Percentiles rank a stretch among this genome's conserved stretches.
phyloP scores from a whole-genome alignment of 352 stramenopile species.

The Phytophthora aleatoria region DNA sequence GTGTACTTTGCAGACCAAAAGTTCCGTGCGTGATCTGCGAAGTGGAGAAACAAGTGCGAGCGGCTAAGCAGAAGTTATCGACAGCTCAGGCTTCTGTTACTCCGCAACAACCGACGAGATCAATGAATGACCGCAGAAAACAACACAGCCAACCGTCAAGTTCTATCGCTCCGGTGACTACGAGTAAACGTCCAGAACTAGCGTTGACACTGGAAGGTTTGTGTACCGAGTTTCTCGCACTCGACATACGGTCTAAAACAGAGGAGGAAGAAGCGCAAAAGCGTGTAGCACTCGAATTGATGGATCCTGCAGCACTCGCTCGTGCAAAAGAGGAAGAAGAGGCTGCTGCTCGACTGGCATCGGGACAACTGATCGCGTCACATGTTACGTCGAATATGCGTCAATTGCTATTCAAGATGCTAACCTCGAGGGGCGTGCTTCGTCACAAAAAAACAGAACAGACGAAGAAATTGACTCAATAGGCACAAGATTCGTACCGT shows the following conservation, averaged over 20 bases:
- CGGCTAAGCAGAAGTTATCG: slow-evolving; percentile 12
- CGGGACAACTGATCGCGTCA: neutral
- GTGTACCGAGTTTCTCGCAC: slow-evolving; percentile 34
- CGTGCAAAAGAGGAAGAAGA: slow-evolving; percentile 41
- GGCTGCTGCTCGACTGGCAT: slow-evolving; percentile 2
- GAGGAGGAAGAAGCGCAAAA: slow-evolving; percentile 43
- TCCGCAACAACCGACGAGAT: neutral
- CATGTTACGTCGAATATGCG: neutral
- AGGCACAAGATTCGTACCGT: too few relatives aligned
- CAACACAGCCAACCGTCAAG: neutral
- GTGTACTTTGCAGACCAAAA: slow-evolving; percentile 38
- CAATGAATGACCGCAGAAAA: slow-evolving; percentile 8
- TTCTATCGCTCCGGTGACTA: neutral
- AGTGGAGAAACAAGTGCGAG: slow-evolving; percentile 29
- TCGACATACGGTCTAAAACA: slow-evolving; percentile 44
- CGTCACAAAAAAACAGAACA: neutral
- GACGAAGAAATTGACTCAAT: neutral
- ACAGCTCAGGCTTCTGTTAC: neutral
- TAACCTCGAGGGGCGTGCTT: neutral
- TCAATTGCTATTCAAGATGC: slow-evolving; percentile 13
- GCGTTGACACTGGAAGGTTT: slow-evolving; percentile 34
- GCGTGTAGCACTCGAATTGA: slow-evolving; percentile 38
- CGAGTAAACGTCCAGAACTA: slow-evolving; percentile 6
- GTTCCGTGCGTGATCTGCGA: slow-evolving; percentile 36
- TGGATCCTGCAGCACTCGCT: slow-evolving; percentile 32